Percentiles rank a stretch among this genome's conserved stretches.
phyloP scores from a whole-genome alignment of 2,329 filamentous ascomycete genomes.

The Neopestalotiopsis rosae region DNA sequence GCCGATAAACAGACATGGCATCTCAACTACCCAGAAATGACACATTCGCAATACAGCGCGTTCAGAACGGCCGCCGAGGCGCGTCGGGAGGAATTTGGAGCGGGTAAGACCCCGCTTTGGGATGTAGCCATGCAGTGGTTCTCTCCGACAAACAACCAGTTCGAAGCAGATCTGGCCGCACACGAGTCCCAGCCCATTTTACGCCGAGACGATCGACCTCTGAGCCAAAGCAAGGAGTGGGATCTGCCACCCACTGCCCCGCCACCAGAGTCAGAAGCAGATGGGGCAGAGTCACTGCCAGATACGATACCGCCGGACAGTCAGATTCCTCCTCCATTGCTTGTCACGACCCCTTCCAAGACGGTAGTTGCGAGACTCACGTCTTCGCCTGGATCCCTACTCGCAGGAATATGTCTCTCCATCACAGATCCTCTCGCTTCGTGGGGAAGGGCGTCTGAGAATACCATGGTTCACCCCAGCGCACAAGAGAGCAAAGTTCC shows the following conservation, averaged over 20 bases:
- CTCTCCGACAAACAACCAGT: slow-evolving; percentile 44
- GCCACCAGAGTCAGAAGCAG: slow-evolving; percentile 25
- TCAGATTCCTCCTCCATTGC: slow-evolving; percentile 25
- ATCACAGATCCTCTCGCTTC: slow-evolving; percentile 72
- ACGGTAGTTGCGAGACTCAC: slow-evolving; percentile 68
- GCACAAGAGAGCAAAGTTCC: slow-evolving; percentile 74
- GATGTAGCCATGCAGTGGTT: slow-evolving; percentile 64
- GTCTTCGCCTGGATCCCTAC: slow-evolving; percentile 68
- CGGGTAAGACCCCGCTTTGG: slow-evolving; percentile 58
- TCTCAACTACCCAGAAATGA: slow-evolving; percentile 68
- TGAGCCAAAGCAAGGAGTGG: slow-evolving; percentile 34
- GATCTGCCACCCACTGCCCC: slow-evolving; percentile 31
- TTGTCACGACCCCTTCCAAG: slow-evolving; percentile 32
- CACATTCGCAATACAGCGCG: slow-evolving; percentile 60
- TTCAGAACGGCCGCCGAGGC: slow-evolving; percentile 58
- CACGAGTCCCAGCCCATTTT: slow-evolving; percentile 28
- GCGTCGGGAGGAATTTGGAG: slow-evolving; percentile 58
- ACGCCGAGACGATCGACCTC: slow-evolving; percentile 29
- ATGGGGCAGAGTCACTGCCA: slow-evolving; percentile 35
- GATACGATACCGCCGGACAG: slow-evolving; percentile 44
- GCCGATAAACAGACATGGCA: slow-evolving; percentile 63
- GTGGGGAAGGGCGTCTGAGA: slow-evolving; percentile 76
- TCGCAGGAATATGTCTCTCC: slow-evolving; percentile 66
- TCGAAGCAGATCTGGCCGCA: slow-evolving; percentile 24
- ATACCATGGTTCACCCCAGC: slow-evolving; percentile 71